Conservation (phyloP, 495 filamentous ascomycete genomes). For the Aspergillus sclerotioniger region DNA sequence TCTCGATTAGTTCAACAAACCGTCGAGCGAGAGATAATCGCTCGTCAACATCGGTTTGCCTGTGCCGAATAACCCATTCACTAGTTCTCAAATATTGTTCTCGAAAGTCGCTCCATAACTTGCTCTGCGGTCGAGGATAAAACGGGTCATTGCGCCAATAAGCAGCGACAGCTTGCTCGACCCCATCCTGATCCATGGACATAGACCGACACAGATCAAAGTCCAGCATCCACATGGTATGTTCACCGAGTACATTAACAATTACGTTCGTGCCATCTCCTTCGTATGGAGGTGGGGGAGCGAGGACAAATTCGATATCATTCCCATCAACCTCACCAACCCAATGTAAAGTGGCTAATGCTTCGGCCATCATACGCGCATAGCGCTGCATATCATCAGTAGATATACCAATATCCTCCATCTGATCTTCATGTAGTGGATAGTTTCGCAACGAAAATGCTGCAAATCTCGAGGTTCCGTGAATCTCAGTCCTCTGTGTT, state of each 20-base stretch:
- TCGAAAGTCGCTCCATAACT: constrained; percentile 33
- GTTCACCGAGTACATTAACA: constrained; percentile 13
- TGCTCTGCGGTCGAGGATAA: constrained; percentile 34
- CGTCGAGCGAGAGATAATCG: not conserved
- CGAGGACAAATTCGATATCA: constrained; percentile 54
- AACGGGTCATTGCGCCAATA: constrained; percentile 44
- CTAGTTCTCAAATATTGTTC: constrained; percentile 15
- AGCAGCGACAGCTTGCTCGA: constrained; percentile 30
- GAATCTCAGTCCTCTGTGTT: not conserved
- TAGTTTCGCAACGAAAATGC: constrained; percentile 45
- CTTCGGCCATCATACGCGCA: constrained; percentile 40
- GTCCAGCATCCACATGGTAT: constrained; percentile 45
- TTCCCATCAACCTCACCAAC: constrained; percentile 39
- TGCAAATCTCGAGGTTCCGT: constrained; percentile 3
- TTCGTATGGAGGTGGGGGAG: constrained; percentile 7
- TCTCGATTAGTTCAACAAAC: not conserved
- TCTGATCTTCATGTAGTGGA: constrained; percentile 49
- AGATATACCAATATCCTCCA: constrained; percentile 38
- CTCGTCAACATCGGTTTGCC: not conserved
- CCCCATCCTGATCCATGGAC: constrained; percentile 28
- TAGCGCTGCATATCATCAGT: constrained; percentile 14
- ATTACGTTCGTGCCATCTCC: not conserved
- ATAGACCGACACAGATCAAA: constrained; percentile 42
- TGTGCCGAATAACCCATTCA: not conserved
- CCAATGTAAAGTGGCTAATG: constrained; percentile 49